Conservation (phyloP, 1,284 basidiomycete genomes). For the Sporisorium reilianum region DNA sequence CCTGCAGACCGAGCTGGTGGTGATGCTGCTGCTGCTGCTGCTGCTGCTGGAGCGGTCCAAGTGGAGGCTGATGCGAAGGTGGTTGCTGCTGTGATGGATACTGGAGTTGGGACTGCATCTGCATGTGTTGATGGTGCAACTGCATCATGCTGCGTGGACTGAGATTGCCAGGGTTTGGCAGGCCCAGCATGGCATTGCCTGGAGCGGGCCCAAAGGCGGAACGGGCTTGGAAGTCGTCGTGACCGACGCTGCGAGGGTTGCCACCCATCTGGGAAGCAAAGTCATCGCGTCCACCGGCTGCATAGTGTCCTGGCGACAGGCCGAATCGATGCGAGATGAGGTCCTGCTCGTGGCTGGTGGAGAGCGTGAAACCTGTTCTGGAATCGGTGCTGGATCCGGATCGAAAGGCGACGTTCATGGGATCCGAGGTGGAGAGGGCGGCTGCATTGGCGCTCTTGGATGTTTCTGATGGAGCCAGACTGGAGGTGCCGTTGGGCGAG, state of each 20-base stretch:
- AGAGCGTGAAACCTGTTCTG: slow-evolving; percentile 29
- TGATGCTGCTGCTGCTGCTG: slow-evolving; percentile 31
- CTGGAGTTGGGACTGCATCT: slow-evolving; percentile 52
- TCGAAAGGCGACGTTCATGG: slow-evolving; percentile 41
- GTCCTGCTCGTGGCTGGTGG: slow-evolving; percentile 40
- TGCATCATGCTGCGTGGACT: slow-evolving; percentile 63
- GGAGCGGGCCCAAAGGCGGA: slow-evolving; percentile 18
- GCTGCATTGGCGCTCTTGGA: slow-evolving; percentile 33
- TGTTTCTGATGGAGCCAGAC: slow-evolving; percentile 26
- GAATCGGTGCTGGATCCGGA: slow-evolving; percentile 29
- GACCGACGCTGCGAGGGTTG: slow-evolving; percentile 32
- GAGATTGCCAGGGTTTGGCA: slow-evolving; percentile 49
- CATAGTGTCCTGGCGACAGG: slow-evolving; percentile 36
- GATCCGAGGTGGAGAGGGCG: slow-evolving; percentile 47
- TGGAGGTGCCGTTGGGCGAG: slow-evolving; percentile 32
- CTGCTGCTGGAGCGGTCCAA: slow-evolving; percentile 14
- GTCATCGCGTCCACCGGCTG: slow-evolving; percentile 28
- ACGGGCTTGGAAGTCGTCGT: slow-evolving; percentile 40
- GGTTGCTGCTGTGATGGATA: slow-evolving; percentile 26
- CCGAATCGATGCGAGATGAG: slow-evolving; percentile 41
- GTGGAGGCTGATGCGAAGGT: background rate
- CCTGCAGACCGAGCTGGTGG: slow-evolving; percentile 34
- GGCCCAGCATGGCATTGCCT: slow-evolving; percentile 31
- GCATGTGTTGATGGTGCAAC: slow-evolving; percentile 60
- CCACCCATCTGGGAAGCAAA: slow-evolving; percentile 25